Evolutionary conservation across 805 yeast species (phyloP), one percentile per base, ranked within the genome.

Genomic region (Candida insectorum): DNA sequence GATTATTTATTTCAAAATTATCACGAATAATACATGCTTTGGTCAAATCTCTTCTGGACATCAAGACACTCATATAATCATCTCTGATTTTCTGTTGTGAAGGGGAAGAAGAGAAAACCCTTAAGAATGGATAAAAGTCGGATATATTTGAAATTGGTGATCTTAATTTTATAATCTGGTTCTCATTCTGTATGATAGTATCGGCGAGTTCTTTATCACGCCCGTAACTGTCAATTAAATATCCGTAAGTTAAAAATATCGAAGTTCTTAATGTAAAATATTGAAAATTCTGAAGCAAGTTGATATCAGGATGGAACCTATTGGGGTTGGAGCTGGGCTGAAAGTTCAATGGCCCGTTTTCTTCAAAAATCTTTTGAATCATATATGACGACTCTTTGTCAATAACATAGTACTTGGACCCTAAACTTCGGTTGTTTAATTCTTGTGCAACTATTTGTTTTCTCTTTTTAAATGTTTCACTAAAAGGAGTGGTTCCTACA

Each of bases 401-500:
- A 11, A 79, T 56, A 7, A 71, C 45, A 0, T 33, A 40, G 1
- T 60, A 43, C 28, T 60, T 51, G 5, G 48, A 38, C 6, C 52
- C 58, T 8, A 68, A 61, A 22, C 52, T 57, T 27, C 52, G 54
- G 23, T 52, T 58, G 29, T 71, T 65, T 38, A 79, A 54, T n/a
- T 59, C 49, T 40, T 60, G 60, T 1, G 77, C 58, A 28, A 78
- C 53, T 22, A 65, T 59, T 48, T 75, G 77, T 46, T 76, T 69
- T 49, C 71, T 68, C 30, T 52, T 56, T 30, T 61, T 54, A 43
- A 60, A 79, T 2, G 74, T 58, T 0, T 51, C 56, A 2, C 81
- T 73, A 37, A 62, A 69, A 1, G 85, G 85, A 0, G 84, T 79
- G 1, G 84, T 75, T 0, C 86, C 86, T 12, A 80, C 64, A 0